Conservation (phyloP, 1,284 basidiomycete genomes). For the Cutaneotrichosporon cavernicola region DNA sequence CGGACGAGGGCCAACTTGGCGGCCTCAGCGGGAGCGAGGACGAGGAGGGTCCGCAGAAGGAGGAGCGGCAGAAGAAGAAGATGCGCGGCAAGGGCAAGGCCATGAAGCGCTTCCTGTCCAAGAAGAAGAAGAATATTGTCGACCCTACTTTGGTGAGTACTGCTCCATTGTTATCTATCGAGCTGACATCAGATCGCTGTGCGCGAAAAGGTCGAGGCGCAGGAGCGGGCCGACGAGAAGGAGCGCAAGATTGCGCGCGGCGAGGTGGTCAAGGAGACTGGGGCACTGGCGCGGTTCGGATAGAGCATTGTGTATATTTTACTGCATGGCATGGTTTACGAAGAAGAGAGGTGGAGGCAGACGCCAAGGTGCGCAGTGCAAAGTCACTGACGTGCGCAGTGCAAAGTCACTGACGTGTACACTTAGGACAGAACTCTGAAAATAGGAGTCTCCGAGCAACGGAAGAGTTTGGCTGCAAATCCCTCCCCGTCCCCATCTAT, state of each 20-base stretch:
- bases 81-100: conserved; percentile 82
- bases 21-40: conserved; percentile 53
- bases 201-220: conserved; percentile 38
- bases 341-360: background rate
- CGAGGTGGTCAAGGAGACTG: conserved; percentile 39
- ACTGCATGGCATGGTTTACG: conserved; percentile 8
- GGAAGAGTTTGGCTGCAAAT: background rate
- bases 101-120: conserved; percentile 75
- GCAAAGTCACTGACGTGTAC: background rate
- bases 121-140: conserved; percentile 85
- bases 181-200: conserved; percentile 34
- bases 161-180: background rate
- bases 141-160: conserved; percentile 74
- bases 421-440: background rate
- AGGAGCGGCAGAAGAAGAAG: conserved; percentile 68
- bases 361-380: too few species aligned
- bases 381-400: too few species aligned
- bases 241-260: conserved; percentile 30
- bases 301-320: conserved; percentile 17
- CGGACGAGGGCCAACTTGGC: conserved; percentile 46
- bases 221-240: conserved; percentile 35
- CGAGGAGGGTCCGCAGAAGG: conserved; percentile 47
- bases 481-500: too few species aligned
- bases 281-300: conserved; percentile 40
- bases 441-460: background rate